Conservation (phyloP, 768 basidiomycete species). For the Clathrus columnatus region DNA sequence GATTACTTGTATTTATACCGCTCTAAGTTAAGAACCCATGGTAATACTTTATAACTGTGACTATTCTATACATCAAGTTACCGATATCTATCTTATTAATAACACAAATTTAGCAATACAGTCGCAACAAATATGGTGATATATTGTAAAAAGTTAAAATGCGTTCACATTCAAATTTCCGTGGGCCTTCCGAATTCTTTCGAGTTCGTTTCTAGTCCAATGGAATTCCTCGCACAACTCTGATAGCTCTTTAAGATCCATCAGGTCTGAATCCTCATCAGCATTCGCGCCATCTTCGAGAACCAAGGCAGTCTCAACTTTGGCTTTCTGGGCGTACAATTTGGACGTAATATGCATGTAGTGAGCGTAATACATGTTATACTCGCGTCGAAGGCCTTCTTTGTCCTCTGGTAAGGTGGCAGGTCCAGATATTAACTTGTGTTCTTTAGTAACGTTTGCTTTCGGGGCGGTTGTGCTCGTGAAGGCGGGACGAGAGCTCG, state of each 20-base stretch:
- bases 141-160: too few species aligned
- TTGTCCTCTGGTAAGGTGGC: slow-evolving; percentile 2
- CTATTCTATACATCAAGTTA: too few species aligned
- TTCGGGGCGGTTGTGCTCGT: neutral
- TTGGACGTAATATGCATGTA: slow-evolving; percentile 8
- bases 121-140: too few species aligned
- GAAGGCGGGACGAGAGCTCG: neutral
- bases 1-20: too few species aligned
- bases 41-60: too few species aligned
- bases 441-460: neutral
- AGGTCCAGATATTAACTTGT: neutral
- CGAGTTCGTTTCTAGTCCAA: neutral
- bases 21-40: too few species aligned
- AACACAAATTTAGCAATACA: too few species aligned
- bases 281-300: neutral
- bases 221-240: slow-evolving; percentile 3
- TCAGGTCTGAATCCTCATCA: slow-evolving; percentile 1
- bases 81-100: too few species aligned
- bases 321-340: slow-evolving; percentile 5
- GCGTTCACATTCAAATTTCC: neutral
- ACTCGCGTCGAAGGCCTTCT: neutral
- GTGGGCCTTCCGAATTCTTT: neutral
- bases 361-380: slow-evolving; percentile 1
- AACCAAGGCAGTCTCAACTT: neutral
- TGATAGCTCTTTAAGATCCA: slow-evolving; percentile 3